Percentiles rank a stretch among this genome's conserved stretches.
Evolutionary conservation across 228 moss, liverwort and hornwort species (phyloP).

Genomic region (Sphagnum fallax): DNA sequence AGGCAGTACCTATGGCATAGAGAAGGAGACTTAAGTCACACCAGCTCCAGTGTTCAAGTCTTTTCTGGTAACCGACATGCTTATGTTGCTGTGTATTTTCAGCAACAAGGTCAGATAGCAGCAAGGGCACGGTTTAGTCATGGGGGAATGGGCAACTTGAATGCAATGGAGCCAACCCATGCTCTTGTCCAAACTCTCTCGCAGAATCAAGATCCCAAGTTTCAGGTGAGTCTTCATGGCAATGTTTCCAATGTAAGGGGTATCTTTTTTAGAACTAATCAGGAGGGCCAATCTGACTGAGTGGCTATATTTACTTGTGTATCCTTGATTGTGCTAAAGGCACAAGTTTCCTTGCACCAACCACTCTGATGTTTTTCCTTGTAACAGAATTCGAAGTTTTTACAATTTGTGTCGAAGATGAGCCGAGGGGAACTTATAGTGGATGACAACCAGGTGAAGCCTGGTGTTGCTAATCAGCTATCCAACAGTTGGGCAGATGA

Average conservation of each 20-base stretch:
- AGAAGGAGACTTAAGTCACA: no score
- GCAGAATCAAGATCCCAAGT: slow-evolving; percentile 91
- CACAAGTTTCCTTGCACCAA: neutral
- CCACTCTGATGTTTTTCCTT: neutral
- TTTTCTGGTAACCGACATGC: no score
- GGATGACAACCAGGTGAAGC: slow-evolving; percentile 86
- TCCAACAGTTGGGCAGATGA: slow-evolving; percentile 71
- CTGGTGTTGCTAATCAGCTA: slow-evolving; percentile 11
- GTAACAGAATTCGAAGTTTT: slow-evolving; percentile 87
- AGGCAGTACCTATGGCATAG: no score
- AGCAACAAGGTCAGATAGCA: slow-evolving; percentile 63
- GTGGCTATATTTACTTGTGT: no score
- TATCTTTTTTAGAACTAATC: no score
- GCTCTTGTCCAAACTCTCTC: slow-evolving; percentile 80
- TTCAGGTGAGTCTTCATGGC: slow-evolving; percentile 45
- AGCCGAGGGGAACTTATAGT: slow-evolving; percentile 95
- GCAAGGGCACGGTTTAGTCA: slow-evolving; percentile 29
- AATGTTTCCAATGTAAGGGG: no score
- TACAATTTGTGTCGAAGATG: slow-evolving; percentile 99
- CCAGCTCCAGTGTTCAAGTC: no score
- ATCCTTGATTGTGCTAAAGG: no score
- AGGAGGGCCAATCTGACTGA: no score
- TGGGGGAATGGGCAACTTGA: slow-evolving; percentile 36
- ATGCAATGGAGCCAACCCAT: slow-evolving; percentile 65
- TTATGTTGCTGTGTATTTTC: neutral